These are phyloP conservation scores for Penicillium sp. DNA, from an alignment of 2,329 filamentous ascomycete genomes.

Conservation along the genomic window DNA sequence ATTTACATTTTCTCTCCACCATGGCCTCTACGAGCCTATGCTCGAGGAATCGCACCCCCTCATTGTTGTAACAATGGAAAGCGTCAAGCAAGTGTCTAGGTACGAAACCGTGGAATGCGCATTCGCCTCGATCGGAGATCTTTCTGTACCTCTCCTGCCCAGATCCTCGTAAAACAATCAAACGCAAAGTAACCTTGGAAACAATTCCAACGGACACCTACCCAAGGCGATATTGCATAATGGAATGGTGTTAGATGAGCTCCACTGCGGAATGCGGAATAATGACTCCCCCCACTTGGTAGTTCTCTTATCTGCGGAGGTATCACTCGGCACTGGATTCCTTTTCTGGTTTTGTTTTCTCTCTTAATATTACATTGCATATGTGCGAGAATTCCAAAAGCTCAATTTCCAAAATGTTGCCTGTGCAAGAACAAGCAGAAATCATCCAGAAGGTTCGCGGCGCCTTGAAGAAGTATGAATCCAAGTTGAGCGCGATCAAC, in stretches of 20 bases:
- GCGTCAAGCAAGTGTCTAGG: too few relatives aligned
- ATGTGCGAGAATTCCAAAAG: neutral
- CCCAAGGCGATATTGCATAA: slow-evolving; percentile 1
- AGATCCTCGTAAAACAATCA: neutral
- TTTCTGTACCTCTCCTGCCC: slow-evolving; percentile 18
- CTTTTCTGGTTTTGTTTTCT: neutral
- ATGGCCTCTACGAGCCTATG: slow-evolving; percentile 19
- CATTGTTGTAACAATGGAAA: too few relatives aligned
- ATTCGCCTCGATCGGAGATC: slow-evolving; percentile 22
- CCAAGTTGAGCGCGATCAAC: slow-evolving; percentile 24
- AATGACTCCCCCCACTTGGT: neutral
- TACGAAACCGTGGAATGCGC: slow-evolving; percentile 22
- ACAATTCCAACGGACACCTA: too few relatives aligned
- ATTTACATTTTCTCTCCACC: slow-evolving; percentile 12
- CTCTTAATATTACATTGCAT: neutral
- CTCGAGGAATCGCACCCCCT: neutral
- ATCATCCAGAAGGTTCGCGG: slow-evolving; percentile 11
- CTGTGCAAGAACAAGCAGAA: slow-evolving; percentile 5
- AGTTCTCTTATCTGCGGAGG: neutral
- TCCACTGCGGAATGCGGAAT: slow-evolving; percentile 16
- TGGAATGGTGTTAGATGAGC: neutral
- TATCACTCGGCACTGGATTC: slow-evolving; percentile 7
- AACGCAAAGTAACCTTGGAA: too few relatives aligned
- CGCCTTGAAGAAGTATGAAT: slow-evolving; percentile 18
- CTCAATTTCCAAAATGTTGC: neutral